These are phyloP conservation scores for Lentinula raphanica DNA, from an alignment of 768 basidiomycete genomes.

Conservation along the genomic window DNA sequence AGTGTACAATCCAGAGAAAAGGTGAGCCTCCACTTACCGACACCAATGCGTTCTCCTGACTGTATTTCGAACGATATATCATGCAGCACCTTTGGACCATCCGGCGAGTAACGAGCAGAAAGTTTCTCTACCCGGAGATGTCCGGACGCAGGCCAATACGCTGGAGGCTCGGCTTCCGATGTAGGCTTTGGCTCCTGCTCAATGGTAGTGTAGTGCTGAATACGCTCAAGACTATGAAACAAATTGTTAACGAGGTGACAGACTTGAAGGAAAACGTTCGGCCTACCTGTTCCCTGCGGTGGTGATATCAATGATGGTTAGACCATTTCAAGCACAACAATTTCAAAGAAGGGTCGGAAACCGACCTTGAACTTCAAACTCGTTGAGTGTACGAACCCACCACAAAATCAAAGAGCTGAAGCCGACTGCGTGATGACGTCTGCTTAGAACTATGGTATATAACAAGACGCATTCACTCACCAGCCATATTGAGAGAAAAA, in stretches of 20 bases:
- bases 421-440: conserved; percentile 3
- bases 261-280: neutral
- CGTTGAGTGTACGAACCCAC: conserved; percentile 19
- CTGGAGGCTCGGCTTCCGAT: conserved; percentile 40
- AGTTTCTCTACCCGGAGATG: conserved; percentile 45
- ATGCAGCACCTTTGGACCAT: conserved; percentile 47
- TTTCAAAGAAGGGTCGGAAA: neutral
- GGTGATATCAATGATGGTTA: neutral
- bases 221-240: conserved; percentile 12
- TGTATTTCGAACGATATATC: conserved; percentile 47
- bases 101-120: conserved; percentile 43
- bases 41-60: conserved; percentile 54
- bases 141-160: conserved; percentile 56
- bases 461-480: neutral
- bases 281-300: conserved; percentile 12
- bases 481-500: conserved; percentile 36
- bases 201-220: conserved; percentile 31
- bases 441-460: neutral
- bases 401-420: conserved; percentile 11
- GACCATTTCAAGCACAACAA: neutral
- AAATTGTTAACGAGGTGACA: neutral
- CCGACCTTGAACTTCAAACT: conserved; percentile 21
- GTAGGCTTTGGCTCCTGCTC: conserved; percentile 35
- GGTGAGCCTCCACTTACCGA: conserved; percentile 22
- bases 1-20: neutral